phyloP scores from a whole-genome alignment of 331 rosid species.

The Malus hybrid region DNA sequence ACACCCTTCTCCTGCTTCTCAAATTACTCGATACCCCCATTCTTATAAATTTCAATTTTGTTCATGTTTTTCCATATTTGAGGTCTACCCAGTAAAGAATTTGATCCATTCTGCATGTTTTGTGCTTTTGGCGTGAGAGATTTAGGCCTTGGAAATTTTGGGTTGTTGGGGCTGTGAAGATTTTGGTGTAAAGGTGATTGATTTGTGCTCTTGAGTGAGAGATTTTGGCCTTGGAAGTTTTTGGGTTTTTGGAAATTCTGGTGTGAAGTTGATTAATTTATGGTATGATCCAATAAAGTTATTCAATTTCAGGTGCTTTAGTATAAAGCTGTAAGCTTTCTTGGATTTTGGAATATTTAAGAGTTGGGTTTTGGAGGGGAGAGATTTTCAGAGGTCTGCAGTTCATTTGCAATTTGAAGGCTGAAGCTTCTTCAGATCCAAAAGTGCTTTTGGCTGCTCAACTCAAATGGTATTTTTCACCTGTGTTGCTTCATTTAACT shows the following conservation, averaged over 20 bases:
- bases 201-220: neutral
- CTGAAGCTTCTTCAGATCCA: slow-evolving; percentile 13
- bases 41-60: slow-evolving; percentile 28
- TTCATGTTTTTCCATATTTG: slow-evolving; percentile 15
- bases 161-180: neutral
- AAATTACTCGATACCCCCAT: slow-evolving; percentile 6
- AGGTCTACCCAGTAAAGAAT: slow-evolving; percentile 6
- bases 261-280: neutral
- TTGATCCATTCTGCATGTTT: neutral
- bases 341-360: neutral
- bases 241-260: neutral
- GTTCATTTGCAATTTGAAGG: neutral
- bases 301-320: neutral
- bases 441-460: slow-evolving; percentile 14
- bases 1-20: slow-evolving; percentile 33
- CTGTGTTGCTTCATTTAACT: slow-evolving; percentile 4
- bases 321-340: neutral
- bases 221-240: neutral
- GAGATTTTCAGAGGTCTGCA: neutral
- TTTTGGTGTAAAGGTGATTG: slow-evolving; percentile 2
- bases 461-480: slow-evolving; percentile 13
- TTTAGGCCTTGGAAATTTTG: neutral
- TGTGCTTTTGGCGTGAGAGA: neutral
- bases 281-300: neutral
- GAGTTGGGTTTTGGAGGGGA: neutral